Evolutionary conservation across 2,329 filamentous ascomycete species (phyloP).

Genomic region (Curvularia hawaiiensis): DNA sequence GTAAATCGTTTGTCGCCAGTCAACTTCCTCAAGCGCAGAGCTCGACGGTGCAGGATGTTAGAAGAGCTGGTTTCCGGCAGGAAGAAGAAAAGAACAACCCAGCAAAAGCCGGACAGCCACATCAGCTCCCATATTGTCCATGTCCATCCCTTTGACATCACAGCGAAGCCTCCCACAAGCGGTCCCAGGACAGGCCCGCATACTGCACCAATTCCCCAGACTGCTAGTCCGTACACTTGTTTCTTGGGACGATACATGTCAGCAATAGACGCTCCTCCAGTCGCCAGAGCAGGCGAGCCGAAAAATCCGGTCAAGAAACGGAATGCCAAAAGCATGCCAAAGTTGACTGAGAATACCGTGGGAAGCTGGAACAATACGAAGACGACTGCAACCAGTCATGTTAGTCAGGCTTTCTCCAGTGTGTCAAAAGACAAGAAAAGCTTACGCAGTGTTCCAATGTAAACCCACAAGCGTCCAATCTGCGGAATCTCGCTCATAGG

Average conservation of each 20-base stretch:
- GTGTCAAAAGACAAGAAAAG: background rate
- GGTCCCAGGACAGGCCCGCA: slow-evolving; percentile 52
- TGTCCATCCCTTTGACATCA: slow-evolving; percentile 43
- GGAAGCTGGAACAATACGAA: slow-evolving; percentile 57
- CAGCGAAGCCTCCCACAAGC: slow-evolving; percentile 51
- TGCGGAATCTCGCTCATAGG: slow-evolving; percentile 56
- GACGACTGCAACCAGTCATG: slow-evolving; percentile 29
- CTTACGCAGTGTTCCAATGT: slow-evolving; percentile 28
- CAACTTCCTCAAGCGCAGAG: slow-evolving; percentile 48
- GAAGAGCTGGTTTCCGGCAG: slow-evolving; percentile 49
- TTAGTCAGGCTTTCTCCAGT: background rate
- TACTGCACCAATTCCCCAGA: slow-evolving; percentile 51
- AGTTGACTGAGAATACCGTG: slow-evolving; percentile 53
- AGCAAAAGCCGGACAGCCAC: slow-evolving; percentile 49
- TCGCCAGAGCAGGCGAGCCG: slow-evolving; percentile 53
- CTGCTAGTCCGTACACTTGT: slow-evolving; percentile 47
- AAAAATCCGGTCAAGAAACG: slow-evolving; percentile 58
- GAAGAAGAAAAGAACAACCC: slow-evolving; percentile 50
- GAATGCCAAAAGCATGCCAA: slow-evolving; percentile 58
- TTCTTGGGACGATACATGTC: slow-evolving; percentile 52
- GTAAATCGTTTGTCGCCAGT: slow-evolving; percentile 48
- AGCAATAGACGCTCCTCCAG: slow-evolving; percentile 52
- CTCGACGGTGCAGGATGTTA: slow-evolving; percentile 51
- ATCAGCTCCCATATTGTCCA: slow-evolving; percentile 53
- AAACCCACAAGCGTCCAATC: slow-evolving; percentile 51